Conservation (phyloP, 345 rosid genomes). For the Mercurialis annua region DNA sequence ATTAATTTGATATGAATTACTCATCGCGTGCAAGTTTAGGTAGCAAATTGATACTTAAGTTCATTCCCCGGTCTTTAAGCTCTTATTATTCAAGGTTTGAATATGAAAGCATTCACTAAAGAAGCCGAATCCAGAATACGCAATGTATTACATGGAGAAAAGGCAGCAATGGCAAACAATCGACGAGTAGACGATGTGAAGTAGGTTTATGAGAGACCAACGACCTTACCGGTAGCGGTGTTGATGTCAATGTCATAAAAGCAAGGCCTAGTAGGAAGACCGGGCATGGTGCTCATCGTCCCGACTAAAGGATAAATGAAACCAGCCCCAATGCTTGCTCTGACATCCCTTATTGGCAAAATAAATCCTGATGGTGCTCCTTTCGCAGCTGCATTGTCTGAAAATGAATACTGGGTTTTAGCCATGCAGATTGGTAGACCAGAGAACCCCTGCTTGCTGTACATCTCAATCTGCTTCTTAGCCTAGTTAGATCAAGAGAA, state of each 20-base stretch:
- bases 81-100: background rate
- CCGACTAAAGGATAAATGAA: constrained; percentile 95
- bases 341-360: constrained; percentile 84
- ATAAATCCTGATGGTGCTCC: constrained; percentile 86
- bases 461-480: constrained; percentile 95
- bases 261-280: constrained; percentile 97
- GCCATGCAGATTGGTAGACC: constrained; percentile 98
- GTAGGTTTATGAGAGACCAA: constrained; percentile 66
- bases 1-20: too few species aligned
- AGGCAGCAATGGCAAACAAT: background rate
- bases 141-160: background rate
- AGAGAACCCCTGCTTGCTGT: constrained; percentile 80
- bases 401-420: constrained; percentile 93
- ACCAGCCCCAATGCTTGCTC: constrained; percentile 97
- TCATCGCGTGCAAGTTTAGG: too few species aligned
- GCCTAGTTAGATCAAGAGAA: constrained; percentile 49
- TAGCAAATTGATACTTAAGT: too few species aligned
- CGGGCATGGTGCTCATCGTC: constrained; percentile 98
- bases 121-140: background rate
- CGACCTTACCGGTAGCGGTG: constrained; percentile 74
- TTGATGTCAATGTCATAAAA: constrained; percentile 88
- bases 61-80: background rate
- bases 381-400: constrained; percentile 70
- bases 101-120: background rate
- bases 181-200: background rate